Evolutionary conservation across 1,139 yeast genomes (phyloP).

Genomic region (Taphrina betulina): DNA sequence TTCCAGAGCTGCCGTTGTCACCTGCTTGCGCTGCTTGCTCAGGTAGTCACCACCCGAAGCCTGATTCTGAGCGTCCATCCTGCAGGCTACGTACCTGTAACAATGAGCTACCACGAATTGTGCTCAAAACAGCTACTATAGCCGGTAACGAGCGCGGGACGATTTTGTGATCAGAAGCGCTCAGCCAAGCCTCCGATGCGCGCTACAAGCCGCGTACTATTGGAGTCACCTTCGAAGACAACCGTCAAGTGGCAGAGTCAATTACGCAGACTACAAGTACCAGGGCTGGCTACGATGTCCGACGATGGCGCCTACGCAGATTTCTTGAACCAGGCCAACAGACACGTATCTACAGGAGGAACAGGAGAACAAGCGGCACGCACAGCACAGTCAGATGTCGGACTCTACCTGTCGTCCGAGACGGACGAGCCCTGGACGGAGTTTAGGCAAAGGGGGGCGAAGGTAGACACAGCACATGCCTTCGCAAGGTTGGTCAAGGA

Average conservation of each 20-base stretch:
- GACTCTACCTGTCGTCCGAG: conserved; percentile 9
- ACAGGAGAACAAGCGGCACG: neutral
- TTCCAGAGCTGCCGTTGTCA: neutral
- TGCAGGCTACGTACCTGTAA: no score
- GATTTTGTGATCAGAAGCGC: no score
- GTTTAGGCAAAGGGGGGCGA: neutral
- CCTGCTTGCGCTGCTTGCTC: conserved; percentile 1
- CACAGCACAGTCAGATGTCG: neutral
- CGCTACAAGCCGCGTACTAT: no score
- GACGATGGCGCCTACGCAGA: conserved; percentile 19
- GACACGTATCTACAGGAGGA: neutral
- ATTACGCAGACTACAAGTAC: no score
- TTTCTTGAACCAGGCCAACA: conserved; percentile 25
- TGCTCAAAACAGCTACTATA: no score
- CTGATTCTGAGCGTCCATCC: no score
- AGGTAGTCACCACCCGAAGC: conserved; percentile 9
- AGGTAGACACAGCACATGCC: neutral
- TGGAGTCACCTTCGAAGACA: no score
- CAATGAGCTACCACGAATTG: no score
- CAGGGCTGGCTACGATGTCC: conserved; percentile 20
- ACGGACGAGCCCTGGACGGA: conserved; percentile 25
- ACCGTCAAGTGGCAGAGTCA: no score
- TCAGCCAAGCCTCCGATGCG: no score
- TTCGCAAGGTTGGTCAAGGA: conserved; percentile 2
- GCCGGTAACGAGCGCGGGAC: no score